Conservation (phyloP, 2,329 filamentous ascomycete genomes). For the Talaromyces sp. region DNA sequence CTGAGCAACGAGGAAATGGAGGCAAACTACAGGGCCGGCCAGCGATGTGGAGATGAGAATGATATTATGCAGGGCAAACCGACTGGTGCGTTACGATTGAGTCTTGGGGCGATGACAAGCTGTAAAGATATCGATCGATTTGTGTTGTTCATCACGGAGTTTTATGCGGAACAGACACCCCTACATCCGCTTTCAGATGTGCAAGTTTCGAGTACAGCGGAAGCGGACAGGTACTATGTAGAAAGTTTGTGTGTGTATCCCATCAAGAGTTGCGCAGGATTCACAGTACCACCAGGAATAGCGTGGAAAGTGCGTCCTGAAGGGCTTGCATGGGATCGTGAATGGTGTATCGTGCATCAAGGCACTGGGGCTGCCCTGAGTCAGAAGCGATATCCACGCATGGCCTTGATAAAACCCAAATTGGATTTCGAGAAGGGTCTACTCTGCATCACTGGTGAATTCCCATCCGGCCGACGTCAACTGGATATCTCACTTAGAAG, state of each 20-base stretch:
- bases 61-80: conserved; percentile 80
- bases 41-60: conserved; percentile 76
- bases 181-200: conserved; percentile 17
- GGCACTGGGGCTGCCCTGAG: conserved; percentile 79
- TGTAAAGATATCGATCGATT: conserved; percentile 67
- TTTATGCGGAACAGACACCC: conserved; percentile 48
- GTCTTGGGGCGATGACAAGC: conserved; percentile 86
- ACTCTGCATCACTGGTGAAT: conserved; percentile 52
- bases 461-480: conserved; percentile 28
- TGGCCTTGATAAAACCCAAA: conserved; percentile 73
- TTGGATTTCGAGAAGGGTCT: conserved; percentile 66
- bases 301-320: conserved; percentile 75
- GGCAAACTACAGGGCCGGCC: conserved; percentile 76
- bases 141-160: conserved; percentile 65
- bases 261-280: conserved; percentile 89
- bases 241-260: conserved; percentile 72
- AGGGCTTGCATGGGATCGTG: conserved; percentile 87
- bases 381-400: conserved; percentile 81
- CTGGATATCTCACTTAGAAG: conserved; percentile 35
- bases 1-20: conserved; percentile 77
- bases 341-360: conserved; percentile 90
- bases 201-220: background rate
- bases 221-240: conserved; percentile 44
- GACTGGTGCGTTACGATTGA: conserved; percentile 79
- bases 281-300: conserved; percentile 57